Evolutionary conservation across 2,329 filamentous ascomycete species (phyloP).

Genomic region (Aschersonia sp.): DNA sequence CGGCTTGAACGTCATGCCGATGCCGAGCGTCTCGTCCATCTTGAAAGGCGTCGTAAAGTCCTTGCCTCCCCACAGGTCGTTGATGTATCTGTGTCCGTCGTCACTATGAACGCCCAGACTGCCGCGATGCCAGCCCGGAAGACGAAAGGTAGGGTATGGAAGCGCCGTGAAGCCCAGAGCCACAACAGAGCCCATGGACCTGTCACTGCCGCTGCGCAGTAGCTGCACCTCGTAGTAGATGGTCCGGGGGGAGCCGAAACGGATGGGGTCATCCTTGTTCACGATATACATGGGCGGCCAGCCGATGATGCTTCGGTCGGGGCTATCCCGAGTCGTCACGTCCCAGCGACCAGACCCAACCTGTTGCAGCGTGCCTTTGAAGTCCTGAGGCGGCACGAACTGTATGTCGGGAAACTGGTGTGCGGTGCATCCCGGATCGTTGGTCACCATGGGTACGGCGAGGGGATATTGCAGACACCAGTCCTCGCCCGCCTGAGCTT

Average conservation of each 20-base stretch:
- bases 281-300: slow-evolving; percentile 57
- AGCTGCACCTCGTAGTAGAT: slow-evolving; percentile 63
- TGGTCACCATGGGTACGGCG: slow-evolving; percentile 34
- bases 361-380: slow-evolving; percentile 30
- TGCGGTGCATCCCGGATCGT: slow-evolving; percentile 28
- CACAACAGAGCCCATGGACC: slow-evolving; percentile 34
- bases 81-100: slow-evolving; percentile 63
- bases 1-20: slow-evolving; percentile 51
- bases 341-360: slow-evolving; percentile 36
- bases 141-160: slow-evolving; percentile 63
- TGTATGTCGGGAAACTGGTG: slow-evolving; percentile 37
- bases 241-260: slow-evolving; percentile 26
- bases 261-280: slow-evolving; percentile 40
- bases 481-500: slow-evolving; percentile 47
- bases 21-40: slow-evolving; percentile 51
- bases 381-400: slow-evolving; percentile 35
- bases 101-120: slow-evolving; percentile 67
- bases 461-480: slow-evolving; percentile 54
- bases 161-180: slow-evolving; percentile 58
- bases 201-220: slow-evolving; percentile 11
- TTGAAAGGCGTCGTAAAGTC: slow-evolving; percentile 51
- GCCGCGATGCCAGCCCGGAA: slow-evolving; percentile 70
- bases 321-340: background rate
- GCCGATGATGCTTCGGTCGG: slow-evolving; percentile 44
- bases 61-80: slow-evolving; percentile 60